Percentiles rank a stretch among this genome's conserved stretches.
Conservation (phyloP, 441 rosid species). For the Erodium moschatum region DNA sequence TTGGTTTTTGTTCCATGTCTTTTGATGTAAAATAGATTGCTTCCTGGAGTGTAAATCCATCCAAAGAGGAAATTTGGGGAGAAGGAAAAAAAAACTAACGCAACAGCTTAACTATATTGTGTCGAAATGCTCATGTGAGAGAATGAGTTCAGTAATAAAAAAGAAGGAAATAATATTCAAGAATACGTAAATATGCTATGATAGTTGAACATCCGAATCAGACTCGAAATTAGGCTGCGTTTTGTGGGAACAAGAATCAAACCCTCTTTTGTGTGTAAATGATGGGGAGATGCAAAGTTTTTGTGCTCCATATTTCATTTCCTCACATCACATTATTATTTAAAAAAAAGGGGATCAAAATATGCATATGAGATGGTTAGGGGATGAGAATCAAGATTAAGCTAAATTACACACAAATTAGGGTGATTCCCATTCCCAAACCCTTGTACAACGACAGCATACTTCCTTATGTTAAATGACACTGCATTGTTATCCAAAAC, state of each 20-base stretch:
- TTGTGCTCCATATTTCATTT: neutral
- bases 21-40: neutral
- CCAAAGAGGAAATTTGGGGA: neutral
- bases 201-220: too few relatives aligned
- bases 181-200: neutral
- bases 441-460: neutral
- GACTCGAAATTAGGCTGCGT: too few relatives aligned
- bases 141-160: neutral
- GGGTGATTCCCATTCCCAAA: neutral
- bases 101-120: neutral
- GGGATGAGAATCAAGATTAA: neutral
- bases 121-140: neutral
- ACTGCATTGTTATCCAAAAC: neutral
- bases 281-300: neutral
- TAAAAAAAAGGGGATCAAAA: neutral
- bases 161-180: neutral
- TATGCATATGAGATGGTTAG: neutral
- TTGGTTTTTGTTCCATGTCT: neutral
- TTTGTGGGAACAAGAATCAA: too few relatives aligned
- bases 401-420: neutral
- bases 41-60: neutral
- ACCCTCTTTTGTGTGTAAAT: neutral
- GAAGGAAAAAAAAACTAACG: neutral
- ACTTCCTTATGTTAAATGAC: neutral
- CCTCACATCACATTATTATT: neutral